A percentile compares a stretch with the other conserved stretches of the same genome.
These are phyloP conservation scores for Ceratonia siliqua DNA, from an alignment of 306 rosid genomes.

Conservation along the genomic window DNA sequence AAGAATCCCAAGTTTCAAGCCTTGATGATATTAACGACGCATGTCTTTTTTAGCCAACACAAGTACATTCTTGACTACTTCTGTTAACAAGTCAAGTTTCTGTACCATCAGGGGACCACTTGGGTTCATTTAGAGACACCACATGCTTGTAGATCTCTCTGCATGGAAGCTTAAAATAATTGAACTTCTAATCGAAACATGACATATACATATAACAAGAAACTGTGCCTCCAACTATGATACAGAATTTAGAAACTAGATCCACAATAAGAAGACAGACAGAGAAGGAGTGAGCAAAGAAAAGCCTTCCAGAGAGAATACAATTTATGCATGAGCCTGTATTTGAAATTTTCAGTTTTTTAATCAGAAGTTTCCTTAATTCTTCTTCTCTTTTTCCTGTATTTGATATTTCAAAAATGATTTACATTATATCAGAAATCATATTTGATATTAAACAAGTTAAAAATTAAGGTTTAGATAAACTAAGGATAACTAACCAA, in stretches of 20 bases:
- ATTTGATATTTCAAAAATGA: no score
- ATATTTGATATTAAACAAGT: no score
- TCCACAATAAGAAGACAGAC: background rate
- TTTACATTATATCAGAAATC: no score
- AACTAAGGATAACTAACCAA: background rate
- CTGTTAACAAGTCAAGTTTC: conserved; percentile 7
- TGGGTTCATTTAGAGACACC: conserved; percentile 94
- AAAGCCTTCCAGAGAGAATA: background rate
- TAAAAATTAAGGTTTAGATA: no score
- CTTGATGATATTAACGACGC: background rate
- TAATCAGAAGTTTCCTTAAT: background rate
- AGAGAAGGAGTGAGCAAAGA: conserved; percentile 9
- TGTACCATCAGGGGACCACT: conserved; percentile 89
- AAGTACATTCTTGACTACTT: conserved; percentile 19
- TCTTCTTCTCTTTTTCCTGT: background rate
- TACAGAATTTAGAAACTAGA: background rate
- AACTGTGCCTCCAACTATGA: conserved; percentile 9
- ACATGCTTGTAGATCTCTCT: conserved; percentile 71
- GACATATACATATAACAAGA: background rate
- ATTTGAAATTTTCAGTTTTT: no score
- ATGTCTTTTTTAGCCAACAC: background rate
- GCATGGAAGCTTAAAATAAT: conserved; percentile 33
- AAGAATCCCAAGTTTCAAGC: conserved; percentile 11
- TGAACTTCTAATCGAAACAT: conserved; percentile 28
- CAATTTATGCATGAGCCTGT: conserved; percentile 11